A percentile compares a stretch with the other conserved stretches of the same genome.
Conservation (phyloP, 306 rosid genomes). For the Cucurbita maxima region DNA sequence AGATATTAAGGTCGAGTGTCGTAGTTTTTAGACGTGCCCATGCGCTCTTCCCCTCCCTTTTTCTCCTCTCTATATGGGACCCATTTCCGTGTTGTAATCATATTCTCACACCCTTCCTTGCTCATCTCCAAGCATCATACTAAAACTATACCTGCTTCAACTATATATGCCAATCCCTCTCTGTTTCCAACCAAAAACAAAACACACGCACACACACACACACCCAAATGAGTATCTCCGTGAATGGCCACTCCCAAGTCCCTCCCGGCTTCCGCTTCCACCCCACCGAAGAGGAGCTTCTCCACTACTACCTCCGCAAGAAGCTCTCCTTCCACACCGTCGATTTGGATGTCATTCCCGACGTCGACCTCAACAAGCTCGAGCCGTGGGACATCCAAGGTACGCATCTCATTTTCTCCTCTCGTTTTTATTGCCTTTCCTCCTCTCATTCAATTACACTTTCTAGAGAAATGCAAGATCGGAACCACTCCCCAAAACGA, state of each 20-base stretch:
- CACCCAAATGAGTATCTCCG: constrained; percentile 53
- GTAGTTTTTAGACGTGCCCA: constrained; percentile 57
- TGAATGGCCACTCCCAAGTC: constrained; percentile 82
- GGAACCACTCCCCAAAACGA: constrained; percentile 95
- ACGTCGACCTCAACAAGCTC: constrained; percentile 92
- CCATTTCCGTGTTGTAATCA: neutral
- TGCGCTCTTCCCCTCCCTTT: constrained; percentile 37
- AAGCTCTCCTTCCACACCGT: constrained; percentile 60
- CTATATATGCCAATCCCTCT: neutral
- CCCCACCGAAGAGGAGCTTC: constrained; percentile 81
- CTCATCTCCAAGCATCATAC: neutral
- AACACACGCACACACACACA: too few species aligned
- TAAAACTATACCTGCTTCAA: neutral
- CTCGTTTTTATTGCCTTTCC: too few species aligned
- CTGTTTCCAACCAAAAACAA: neutral
- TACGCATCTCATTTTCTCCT: neutral
- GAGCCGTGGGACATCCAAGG: constrained; percentile 99
- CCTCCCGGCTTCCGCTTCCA: constrained; percentile 91
- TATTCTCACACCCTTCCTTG: constrained; percentile 13
- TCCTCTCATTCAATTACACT: too few species aligned
- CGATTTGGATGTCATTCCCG: constrained; percentile 78
- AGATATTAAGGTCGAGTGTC: constrained; percentile 73
- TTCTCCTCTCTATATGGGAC: neutral
- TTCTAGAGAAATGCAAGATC: constrained; percentile 56
- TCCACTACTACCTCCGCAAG: constrained; percentile 71